phyloP scores from a whole-genome alignment of 352 stramenopile genomes.

The Phytophthora boehmeriae region DNA sequence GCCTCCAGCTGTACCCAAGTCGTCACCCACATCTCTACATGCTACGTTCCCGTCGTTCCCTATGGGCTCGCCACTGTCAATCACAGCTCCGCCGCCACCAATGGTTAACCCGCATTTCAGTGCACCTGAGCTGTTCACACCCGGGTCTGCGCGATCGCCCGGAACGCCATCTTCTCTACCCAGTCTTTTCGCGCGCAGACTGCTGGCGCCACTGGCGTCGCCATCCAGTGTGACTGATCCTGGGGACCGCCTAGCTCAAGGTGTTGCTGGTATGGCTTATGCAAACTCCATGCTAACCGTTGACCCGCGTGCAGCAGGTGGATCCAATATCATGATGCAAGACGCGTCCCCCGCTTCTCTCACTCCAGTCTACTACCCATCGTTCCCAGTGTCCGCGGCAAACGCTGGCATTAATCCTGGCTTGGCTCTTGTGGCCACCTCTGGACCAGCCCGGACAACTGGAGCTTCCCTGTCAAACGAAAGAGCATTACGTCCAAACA shows the following conservation, averaged over 20 bases:
- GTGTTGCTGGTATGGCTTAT: constrained; percentile 26
- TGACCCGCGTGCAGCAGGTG: constrained; percentile 27
- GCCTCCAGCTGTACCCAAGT: constrained; percentile 30
- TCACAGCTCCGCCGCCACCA: constrained; percentile 46
- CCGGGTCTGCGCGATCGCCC: constrained; percentile 24
- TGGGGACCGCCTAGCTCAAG: constrained; percentile 25
- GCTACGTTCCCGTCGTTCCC: constrained; percentile 40
- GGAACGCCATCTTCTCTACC: constrained; percentile 45
- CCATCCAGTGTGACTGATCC: constrained; percentile 30
- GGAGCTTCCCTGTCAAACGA: constrained; percentile 66
- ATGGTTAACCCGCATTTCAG: constrained; percentile 43
- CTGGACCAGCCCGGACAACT: constrained; percentile 13
- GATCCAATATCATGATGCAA: constrained; percentile 19
- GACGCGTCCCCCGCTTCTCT: constrained; percentile 48
- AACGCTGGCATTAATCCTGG: constrained; percentile 11
- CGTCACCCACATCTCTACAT: constrained; percentile 27
- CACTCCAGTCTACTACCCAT: constrained; percentile 55
- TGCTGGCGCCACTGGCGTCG: constrained; percentile 46
- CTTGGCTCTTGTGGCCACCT: background rate
- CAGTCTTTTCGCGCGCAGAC: constrained; percentile 52
- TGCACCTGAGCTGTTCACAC: constrained; percentile 40
- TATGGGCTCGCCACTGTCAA: constrained; percentile 44
- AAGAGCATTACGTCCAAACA: constrained; percentile 85
- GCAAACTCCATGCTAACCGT: constrained; percentile 29
- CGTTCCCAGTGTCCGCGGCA: constrained; percentile 28